A percentile compares a stretch with the other conserved stretches of the same genome.
These are phyloP conservation scores for Amanita rubescens DNA, from an alignment of 768 basidiomycete genomes.

Conservation along the genomic window DNA sequence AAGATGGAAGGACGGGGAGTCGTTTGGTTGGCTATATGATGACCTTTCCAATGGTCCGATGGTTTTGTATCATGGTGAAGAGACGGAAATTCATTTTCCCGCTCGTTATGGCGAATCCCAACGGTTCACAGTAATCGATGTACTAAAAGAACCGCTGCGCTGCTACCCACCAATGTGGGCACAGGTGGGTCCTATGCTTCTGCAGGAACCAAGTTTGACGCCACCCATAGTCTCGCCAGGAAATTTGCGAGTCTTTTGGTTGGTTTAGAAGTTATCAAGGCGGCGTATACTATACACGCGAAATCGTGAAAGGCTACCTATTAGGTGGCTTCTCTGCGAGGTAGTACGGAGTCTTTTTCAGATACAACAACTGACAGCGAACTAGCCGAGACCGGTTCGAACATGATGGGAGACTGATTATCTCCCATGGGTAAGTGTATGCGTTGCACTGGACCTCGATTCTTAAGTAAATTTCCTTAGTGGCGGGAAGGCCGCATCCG, in stretches of 20 bases:
- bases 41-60: neutral
- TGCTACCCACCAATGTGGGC: slow-evolving; percentile 37
- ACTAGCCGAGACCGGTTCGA: slow-evolving; percentile 62
- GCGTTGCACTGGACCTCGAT: neutral
- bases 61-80: neutral
- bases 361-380: slow-evolving; percentile 5
- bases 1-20: too few relatives aligned
- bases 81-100: neutral
- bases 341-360: slow-evolving; percentile 25
- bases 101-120: neutral
- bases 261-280: slow-evolving; percentile 75
- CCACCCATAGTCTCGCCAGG: slow-evolving; percentile 63
- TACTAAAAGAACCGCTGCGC: slow-evolving; percentile 17
- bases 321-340: slow-evolving; percentile 62
- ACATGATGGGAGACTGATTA: slow-evolving; percentile 59
- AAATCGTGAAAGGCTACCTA: slow-evolving; percentile 67
- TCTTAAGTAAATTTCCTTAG: slow-evolving; percentile 25
- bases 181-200: slow-evolving; percentile 21
- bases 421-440: slow-evolving; percentile 73
- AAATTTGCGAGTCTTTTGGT: slow-evolving; percentile 74
- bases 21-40: neutral
- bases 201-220: slow-evolving; percentile 2
- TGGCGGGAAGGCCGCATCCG: slow-evolving; percentile 62
- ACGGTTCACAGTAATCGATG: slow-evolving; percentile 2
- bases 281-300: slow-evolving; percentile 62